These are phyloP conservation scores for Pseudonitzschia multiseries DNA, from an alignment of 108 stramenopile species.

Conservation along the genomic window DNA sequence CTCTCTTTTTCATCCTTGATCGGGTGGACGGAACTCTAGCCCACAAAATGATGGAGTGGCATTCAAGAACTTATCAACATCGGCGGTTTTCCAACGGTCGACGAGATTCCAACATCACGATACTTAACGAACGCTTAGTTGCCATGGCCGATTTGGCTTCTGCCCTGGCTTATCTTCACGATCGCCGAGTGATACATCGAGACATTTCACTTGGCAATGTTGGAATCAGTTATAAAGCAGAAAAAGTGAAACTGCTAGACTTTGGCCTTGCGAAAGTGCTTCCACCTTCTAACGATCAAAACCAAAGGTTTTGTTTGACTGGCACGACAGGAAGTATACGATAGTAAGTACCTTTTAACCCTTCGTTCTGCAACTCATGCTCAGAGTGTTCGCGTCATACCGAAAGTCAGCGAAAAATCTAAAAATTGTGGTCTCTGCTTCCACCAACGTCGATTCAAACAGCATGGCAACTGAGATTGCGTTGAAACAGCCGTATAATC, in stretches of 20 bases:
- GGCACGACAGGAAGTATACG: constrained; percentile 29
- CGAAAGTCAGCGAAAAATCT: background rate
- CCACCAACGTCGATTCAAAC: background rate
- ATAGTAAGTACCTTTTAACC: constrained; percentile 22
- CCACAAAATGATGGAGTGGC: constrained; percentile 37
- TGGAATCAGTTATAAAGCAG: constrained; percentile 24
- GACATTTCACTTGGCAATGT: constrained; percentile 40
- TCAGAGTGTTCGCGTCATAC: background rate
- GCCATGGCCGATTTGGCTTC: constrained; percentile 4
- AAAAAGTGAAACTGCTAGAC: constrained; percentile 35
- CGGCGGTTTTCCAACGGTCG: constrained; percentile 5
- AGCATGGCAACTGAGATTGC: constrained; percentile 63
- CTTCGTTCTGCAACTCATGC: background rate
- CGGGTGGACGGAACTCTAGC: constrained; percentile 36
- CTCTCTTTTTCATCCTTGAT: constrained; percentile 37
- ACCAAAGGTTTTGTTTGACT: constrained; percentile 34
- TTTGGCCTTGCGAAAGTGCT: constrained; percentile 48
- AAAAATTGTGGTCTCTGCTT: background rate
- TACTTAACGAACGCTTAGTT: constrained; percentile 13
- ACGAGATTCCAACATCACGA: background rate
- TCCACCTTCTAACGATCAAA: constrained; percentile 19
- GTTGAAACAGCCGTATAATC: constrained; percentile 40
- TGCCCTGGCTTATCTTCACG: constrained; percentile 14
- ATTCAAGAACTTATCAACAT: constrained; percentile 3
- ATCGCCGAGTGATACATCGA: constrained; percentile 33